phyloP scores from a whole-genome alignment of 2,329 filamentous ascomycete genomes.

The Nemania serpens region DNA sequence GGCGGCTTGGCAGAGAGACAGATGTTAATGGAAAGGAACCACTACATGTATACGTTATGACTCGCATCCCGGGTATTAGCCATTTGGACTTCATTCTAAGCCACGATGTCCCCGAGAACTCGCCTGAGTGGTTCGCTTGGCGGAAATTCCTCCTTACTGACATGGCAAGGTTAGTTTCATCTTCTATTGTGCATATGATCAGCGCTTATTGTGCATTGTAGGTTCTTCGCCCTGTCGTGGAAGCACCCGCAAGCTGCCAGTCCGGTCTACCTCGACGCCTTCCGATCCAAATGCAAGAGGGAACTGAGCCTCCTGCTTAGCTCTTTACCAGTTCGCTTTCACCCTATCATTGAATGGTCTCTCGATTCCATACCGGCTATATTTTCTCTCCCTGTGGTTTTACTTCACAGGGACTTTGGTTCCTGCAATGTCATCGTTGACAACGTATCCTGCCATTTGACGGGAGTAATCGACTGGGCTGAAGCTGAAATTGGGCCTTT shows the following conservation, averaged over 20 bases:
- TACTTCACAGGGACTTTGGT: conserved; percentile 47
- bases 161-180: conserved; percentile 5
- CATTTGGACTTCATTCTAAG: conserved; percentile 45
- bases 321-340: conserved; percentile 44
- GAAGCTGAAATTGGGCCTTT: conserved; percentile 48
- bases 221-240: conserved; percentile 49
- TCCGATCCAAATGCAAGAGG: conserved; percentile 15
- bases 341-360: conserved; percentile 39
- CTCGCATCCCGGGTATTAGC: conserved; percentile 42
- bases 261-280: conserved; percentile 26
- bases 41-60: conserved; percentile 46
- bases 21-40: conserved; percentile 37
- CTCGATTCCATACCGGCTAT: conserved; percentile 41
- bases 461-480: conserved; percentile 49
- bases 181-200: background rate
- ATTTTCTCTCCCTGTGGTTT: conserved; percentile 47
- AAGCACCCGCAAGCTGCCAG: conserved; percentile 40
- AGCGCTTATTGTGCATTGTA: conserved; percentile 27
- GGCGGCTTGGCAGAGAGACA: conserved; percentile 20
- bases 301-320: conserved; percentile 42
- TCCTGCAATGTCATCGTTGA: conserved; percentile 48
- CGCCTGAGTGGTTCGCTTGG: conserved; percentile 39
- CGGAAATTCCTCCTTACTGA: conserved; percentile 45
- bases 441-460: conserved; percentile 42
- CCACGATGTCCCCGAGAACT: conserved; percentile 43